A percentile compares a stretch with the other conserved stretches of the same genome.
These are phyloP conservation scores for Colletotrichum lupini DNA, from an alignment of 2,329 filamentous ascomycete genomes.

Conservation along the genomic window DNA sequence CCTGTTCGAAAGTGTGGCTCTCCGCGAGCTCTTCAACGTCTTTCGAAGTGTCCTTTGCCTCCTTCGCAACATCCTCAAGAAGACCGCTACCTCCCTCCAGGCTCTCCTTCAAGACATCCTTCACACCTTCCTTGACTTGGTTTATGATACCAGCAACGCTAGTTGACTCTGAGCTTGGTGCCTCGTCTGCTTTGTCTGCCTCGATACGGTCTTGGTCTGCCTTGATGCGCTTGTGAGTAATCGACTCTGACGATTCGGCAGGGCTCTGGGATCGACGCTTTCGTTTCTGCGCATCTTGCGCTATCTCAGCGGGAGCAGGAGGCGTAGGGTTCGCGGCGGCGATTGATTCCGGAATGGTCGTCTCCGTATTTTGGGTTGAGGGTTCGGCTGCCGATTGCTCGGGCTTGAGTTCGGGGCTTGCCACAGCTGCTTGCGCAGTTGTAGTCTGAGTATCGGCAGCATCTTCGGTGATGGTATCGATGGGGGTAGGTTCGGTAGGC, in stretches of 20 bases:
- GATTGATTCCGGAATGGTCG: constrained; percentile 3
- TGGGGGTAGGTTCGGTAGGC: constrained; percentile 25
- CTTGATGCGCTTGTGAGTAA: constrained; percentile 66
- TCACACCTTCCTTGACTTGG: constrained; percentile 17
- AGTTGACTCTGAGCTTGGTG: constrained; percentile 3
- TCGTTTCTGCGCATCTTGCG: constrained; percentile 70
- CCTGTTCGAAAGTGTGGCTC: constrained; percentile 10
- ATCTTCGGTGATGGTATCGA: constrained; percentile 13
- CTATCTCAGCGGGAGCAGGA: constrained; percentile 28
- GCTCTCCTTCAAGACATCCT: constrained; percentile 5
- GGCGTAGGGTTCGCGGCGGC: constrained; percentile 20
- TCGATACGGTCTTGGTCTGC: constrained; percentile 61
- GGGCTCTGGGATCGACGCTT: constrained; percentile 75
- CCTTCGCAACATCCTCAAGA: constrained; percentile 26
- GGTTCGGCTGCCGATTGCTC: background rate
- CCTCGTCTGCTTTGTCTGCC: constrained; percentile 43
- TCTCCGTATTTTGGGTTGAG: background rate
- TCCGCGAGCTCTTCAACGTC: background rate
- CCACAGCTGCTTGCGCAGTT: constrained; percentile 39
- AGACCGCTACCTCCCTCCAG: constrained; percentile 21
- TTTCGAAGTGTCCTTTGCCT: constrained; percentile 20
- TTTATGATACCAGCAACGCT: constrained; percentile 12
- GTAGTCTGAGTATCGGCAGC: background rate
- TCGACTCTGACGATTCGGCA: constrained; percentile 62
- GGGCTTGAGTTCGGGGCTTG: background rate